phyloP scores from a whole-genome alignment of 495 filamentous ascomycete genomes.

The Stereocaulon alpinum region DNA sequence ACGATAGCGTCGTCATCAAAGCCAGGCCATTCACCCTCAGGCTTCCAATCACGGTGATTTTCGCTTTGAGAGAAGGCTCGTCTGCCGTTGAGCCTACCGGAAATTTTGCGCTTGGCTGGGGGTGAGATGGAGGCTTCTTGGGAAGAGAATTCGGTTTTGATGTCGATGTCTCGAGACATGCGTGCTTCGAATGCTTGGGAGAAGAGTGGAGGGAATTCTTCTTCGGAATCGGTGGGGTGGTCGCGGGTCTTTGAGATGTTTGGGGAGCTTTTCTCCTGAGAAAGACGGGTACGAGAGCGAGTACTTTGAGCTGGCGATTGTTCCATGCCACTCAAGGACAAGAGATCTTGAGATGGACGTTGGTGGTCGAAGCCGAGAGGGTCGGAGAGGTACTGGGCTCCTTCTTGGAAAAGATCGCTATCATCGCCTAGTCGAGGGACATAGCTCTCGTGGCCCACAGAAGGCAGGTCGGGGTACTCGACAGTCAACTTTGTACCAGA shows the following conservation, averaged over 20 bases:
- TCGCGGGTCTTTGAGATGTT: background rate
- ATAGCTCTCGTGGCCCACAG: slow-evolving; percentile 10
- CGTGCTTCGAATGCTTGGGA: slow-evolving; percentile 18
- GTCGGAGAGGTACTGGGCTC: slow-evolving; percentile 12
- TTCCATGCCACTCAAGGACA: background rate
- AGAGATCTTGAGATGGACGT: slow-evolving; percentile 7
- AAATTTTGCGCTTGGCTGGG: background rate
- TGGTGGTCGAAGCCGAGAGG: slow-evolving; percentile 4
- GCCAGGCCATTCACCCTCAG: background rate
- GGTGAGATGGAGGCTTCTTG: slow-evolving; percentile 8
- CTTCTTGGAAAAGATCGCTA: slow-evolving; percentile 11
- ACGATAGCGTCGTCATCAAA: background rate
- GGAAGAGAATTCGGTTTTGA: slow-evolving; percentile 13
- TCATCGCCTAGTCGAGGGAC: slow-evolving; percentile 5
- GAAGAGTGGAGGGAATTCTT: slow-evolving; percentile 18
- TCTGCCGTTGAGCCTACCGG: slow-evolving; percentile 3
- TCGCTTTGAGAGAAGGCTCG: slow-evolving; percentile 1
- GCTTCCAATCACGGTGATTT: background rate
- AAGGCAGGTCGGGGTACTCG: slow-evolving; percentile 12
- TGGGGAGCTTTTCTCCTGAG: background rate
- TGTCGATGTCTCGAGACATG: slow-evolving; percentile 14
- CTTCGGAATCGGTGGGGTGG: slow-evolving; percentile 8
- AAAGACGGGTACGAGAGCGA: background rate
- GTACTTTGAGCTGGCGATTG: background rate
- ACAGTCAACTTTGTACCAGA: background rate